Conservation (phyloP, 2,329 filamentous ascomycete species). For the Chaetothyriales sp. region DNA sequence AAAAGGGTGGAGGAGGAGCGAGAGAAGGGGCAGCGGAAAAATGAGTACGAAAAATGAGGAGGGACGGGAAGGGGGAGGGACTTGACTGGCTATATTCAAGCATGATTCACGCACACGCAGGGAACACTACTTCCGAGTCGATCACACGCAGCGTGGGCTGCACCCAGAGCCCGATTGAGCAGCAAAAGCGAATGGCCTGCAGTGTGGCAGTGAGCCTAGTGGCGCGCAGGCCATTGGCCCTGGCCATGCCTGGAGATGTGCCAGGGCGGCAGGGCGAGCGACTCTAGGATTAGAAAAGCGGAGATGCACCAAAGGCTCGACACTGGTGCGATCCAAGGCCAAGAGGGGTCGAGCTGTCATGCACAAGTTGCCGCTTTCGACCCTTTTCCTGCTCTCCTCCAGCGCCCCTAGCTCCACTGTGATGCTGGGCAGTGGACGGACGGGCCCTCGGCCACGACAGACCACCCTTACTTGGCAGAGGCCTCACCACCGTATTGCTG, state of each 20-base stretch:
- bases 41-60: slow-evolving; percentile 6
- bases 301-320: not conserved
- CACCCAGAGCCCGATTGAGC: not conserved
- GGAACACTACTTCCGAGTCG: not conserved
- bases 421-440: not conserved
- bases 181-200: not conserved
- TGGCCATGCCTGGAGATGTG: not conserved
- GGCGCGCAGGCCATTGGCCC: not conserved
- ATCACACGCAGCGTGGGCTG: not conserved
- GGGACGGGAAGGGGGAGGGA: slow-evolving; percentile 10
- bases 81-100: slow-evolving; percentile 15
- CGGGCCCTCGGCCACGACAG: not conserved
- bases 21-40: slow-evolving; percentile 13
- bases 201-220: not conserved
- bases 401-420: not conserved
- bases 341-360: not conserved
- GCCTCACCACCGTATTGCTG: not conserved
- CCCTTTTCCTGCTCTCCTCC: not conserved
- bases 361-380: not conserved
- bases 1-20: slow-evolving; percentile 7
- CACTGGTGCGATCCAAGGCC: not conserved
- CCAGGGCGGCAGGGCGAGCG: not conserved
- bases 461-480: too few species aligned
- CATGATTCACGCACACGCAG: not conserved
- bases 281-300: not conserved